phyloP scores from a whole-genome alignment of 1,284 basidiomycete genomes.

The Cryptococcus sp. region DNA sequence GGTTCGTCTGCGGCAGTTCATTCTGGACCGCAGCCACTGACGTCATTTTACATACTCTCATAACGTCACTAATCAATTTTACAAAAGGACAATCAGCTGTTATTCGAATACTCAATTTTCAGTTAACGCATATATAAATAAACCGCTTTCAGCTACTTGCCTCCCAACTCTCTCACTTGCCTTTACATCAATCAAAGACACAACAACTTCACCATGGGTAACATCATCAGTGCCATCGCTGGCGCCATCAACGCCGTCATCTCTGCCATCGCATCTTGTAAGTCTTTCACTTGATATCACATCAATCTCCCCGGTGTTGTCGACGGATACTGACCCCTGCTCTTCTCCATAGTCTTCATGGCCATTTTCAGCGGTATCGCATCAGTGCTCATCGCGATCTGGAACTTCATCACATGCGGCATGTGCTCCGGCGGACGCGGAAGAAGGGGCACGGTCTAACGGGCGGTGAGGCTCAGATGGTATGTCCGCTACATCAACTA shows the following conservation, averaged over 20 bases:
- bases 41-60: background rate
- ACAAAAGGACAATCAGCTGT: too few species aligned
- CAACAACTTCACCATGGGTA: constrained; percentile 28
- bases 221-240: constrained; percentile 41
- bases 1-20: too few species aligned
- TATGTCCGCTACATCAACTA: constrained; percentile 3
- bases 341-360: constrained; percentile 32
- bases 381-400: constrained; percentile 37
- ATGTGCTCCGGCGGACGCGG: constrained; percentile 33
- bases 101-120: background rate
- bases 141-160: background rate
- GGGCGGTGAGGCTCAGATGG: constrained; percentile 26
- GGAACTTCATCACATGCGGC: constrained; percentile 40
- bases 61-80: background rate
- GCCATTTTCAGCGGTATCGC: constrained; percentile 43
- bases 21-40: background rate
- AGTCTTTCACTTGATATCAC: background rate
- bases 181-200: background rate
- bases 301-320: background rate
- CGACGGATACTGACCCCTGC: background rate
- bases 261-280: constrained; percentile 2
- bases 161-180: background rate
- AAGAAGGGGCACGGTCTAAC: constrained; percentile 34
- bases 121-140: background rate
- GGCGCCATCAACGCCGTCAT: constrained; percentile 23